phyloP scores from a whole-genome alignment of 148 eudicot genomes.

The Pharnaceum exiguum region DNA sequence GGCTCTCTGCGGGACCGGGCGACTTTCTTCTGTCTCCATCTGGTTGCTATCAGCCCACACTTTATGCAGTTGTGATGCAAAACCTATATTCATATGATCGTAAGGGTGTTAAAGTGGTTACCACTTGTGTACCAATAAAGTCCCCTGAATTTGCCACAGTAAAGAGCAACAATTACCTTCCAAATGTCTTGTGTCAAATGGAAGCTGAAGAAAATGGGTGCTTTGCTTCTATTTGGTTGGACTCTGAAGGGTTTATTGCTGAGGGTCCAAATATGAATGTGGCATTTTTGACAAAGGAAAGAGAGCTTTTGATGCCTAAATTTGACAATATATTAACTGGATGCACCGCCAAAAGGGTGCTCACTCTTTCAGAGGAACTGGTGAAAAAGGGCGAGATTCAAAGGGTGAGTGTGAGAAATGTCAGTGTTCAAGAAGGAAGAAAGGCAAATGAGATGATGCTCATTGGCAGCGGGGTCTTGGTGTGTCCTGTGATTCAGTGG shows the following conservation, averaged over 20 bases:
- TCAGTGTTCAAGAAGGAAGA: conserved; percentile 77
- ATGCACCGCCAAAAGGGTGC: conserved; percentile 68
- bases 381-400: conserved; percentile 46
- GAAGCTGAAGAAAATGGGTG: conserved; percentile 71
- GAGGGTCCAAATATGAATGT: conserved; percentile 82
- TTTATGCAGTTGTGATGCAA: conserved; percentile 60
- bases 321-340: conserved; percentile 66
- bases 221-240: conserved; percentile 64
- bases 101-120: conserved; percentile 61
- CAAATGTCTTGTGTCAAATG: conserved; percentile 59
- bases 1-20: conserved; percentile 75
- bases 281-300: conserved; percentile 53
- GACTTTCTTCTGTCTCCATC: conserved; percentile 57
- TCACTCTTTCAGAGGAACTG: conserved; percentile 49
- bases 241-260: conserved; percentile 53
- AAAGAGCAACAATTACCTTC: conserved; percentile 76
- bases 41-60: conserved; percentile 48
- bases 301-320: conserved; percentile 58
- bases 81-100: conserved; percentile 47
- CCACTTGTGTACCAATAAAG: conserved; percentile 63
- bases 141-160: conserved; percentile 55
- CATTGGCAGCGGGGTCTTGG: conserved; percentile 79
- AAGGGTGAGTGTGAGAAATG: conserved; percentile 40
- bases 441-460: conserved; percentile 84
- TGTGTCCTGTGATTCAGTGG: conserved; percentile 75